Evolutionary conservation across 768 basidiomycete genomes (phyloP), one percentile per base, ranked within the genome.

Genomic region (Bullera alba): DNA sequence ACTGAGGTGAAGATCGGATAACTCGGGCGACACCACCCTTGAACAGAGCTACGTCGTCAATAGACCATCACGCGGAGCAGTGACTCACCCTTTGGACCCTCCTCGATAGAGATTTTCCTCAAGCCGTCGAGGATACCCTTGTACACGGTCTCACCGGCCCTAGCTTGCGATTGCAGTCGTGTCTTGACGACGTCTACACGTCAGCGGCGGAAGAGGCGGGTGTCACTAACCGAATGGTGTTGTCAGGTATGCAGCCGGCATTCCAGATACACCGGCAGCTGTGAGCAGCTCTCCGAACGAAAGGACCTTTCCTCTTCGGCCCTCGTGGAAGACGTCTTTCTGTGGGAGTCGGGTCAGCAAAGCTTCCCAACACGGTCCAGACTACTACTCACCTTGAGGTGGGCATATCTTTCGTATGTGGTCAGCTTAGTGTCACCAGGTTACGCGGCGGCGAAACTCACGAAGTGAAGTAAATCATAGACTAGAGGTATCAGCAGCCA

Each of bases 271-370:
- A 53, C 67, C 65, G 27, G 68, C 70, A 15, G 66, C 59, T 5
- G 90, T 87, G 81, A 99, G 77, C 41, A 91, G 87, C 76, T 99
- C 93, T 29, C 87, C 69, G 76, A 96, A 95, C 15, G 83, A 83
- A 30, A 99, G 77, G 58, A 85, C 82, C 74, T 97, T 97, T 51
- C 90, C 91, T 60, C 95, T 87, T 74, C 88, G 85, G 5, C 95
- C 95, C 69, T 99, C 95, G 46, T 85, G 80, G 78, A 97, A 99
- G 22, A 97, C 58, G 72, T 99, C 93, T 71, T 82, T 86, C 79
- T 95, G 88, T 65, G 89, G 12, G 38, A 19, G 10, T 10, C 32
- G 32, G 10, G n/a, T 10, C 32, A 10, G 73, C 30, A 59, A 54
- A 10, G 55, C 60, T 46, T 58, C 50, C 0, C 49, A 50, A 46